Evolutionary conservation across 164 flowering plant species (phyloP).

Genomic region (Liriodendron chinense): DNA sequence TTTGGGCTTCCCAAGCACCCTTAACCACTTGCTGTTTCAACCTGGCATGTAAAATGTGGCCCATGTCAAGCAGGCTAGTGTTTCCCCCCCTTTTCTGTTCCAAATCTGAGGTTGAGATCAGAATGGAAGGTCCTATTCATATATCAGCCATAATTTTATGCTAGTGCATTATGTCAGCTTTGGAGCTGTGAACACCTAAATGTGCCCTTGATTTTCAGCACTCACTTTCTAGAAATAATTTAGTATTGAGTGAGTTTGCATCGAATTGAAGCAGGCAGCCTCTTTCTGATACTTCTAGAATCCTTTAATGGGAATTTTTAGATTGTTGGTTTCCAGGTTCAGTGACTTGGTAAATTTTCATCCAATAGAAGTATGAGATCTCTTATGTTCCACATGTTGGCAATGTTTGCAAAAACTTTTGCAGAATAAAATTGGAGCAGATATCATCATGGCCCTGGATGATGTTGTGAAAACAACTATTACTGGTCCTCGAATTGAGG

Average conservation of each 20-base stretch:
- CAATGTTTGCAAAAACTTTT: constrained; percentile 10
- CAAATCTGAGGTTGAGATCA: neutral
- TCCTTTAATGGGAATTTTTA: neutral
- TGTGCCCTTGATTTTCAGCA: neutral
- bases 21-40: neutral
- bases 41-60: neutral
- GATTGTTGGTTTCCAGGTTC: neutral
- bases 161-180: neutral
- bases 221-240: neutral
- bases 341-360: neutral
- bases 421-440: constrained; percentile 98
- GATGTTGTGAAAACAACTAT: constrained; percentile 92
- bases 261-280: neutral
- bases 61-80: neutral
- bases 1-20: neutral
- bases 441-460: constrained; percentile 99
- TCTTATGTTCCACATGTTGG: constrained; percentile 2
- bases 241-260: neutral
- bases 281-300: neutral
- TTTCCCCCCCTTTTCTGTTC: neutral
- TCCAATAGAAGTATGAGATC: neutral
- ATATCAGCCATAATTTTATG: neutral
- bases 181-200: neutral
- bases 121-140: neutral
- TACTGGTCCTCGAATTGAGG: constrained; percentile 93